These are phyloP conservation scores for Xerocomellus amylosporus DNA, from an alignment of 768 basidiomycete species.

Conservation along the genomic window DNA sequence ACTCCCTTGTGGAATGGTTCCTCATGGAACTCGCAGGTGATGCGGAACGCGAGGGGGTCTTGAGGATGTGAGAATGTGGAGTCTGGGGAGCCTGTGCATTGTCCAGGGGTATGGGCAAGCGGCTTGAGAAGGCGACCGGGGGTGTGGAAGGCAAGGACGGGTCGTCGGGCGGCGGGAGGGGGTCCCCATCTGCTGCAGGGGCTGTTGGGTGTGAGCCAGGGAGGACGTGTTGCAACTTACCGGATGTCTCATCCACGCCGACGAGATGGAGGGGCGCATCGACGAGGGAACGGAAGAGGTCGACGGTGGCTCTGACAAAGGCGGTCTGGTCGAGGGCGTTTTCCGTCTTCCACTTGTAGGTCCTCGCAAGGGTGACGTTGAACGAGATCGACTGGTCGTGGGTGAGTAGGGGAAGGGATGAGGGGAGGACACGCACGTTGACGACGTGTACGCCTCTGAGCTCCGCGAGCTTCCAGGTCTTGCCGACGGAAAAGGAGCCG, in stretches of 20 bases:
- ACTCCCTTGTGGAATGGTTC: slow-evolving; percentile 25
- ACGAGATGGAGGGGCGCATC: slow-evolving; percentile 53
- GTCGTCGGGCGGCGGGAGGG: not conserved
- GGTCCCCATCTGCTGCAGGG: slow-evolving; percentile 17
- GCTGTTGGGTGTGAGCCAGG: slow-evolving; percentile 7
- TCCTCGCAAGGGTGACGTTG: slow-evolving; percentile 82
- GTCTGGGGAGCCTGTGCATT: slow-evolving; percentile 24
- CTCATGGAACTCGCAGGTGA: slow-evolving; percentile 37
- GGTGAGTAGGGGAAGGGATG: slow-evolving; percentile 14
- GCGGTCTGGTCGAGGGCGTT: slow-evolving; percentile 62
- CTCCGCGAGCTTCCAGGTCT: slow-evolving; percentile 89
- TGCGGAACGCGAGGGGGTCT: slow-evolving; percentile 37
- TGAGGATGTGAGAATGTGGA: slow-evolving; percentile 26
- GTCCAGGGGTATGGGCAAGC: slow-evolving; percentile 10
- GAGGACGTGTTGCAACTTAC: slow-evolving; percentile 26
- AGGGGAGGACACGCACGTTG: slow-evolving; percentile 49
- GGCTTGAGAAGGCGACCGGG: slow-evolving; percentile 3
- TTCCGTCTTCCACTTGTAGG: slow-evolving; percentile 90
- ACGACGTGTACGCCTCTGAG: slow-evolving; percentile 75
- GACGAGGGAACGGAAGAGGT: slow-evolving; percentile 53
- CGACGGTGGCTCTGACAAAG: slow-evolving; percentile 68
- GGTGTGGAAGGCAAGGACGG: not conserved
- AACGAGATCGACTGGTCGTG: slow-evolving; percentile 55
- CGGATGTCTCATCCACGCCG: slow-evolving; percentile 47
- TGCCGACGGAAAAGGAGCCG: slow-evolving; percentile 93